phyloP scores from a whole-genome alignment of 225 moss, liverwort and hornwort species.

The Straminergon stramineum region DNA sequence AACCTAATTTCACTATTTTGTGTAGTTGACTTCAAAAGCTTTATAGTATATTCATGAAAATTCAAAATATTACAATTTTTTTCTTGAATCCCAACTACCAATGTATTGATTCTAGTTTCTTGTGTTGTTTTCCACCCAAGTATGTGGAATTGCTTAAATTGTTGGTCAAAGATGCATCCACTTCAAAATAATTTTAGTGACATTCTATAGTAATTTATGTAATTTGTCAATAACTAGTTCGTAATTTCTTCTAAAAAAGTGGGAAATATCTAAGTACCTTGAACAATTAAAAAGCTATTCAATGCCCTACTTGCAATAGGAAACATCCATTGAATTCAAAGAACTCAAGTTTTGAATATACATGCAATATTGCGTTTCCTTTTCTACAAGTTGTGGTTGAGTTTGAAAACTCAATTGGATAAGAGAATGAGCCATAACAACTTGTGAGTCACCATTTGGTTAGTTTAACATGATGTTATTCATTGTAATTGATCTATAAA shows the following conservation, averaged over 20 bases:
- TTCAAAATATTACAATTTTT: background rate
- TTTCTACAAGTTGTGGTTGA: background rate
- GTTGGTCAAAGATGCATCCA: background rate
- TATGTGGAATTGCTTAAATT: background rate
- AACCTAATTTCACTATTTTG: too few species aligned
- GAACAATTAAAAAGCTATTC: background rate
- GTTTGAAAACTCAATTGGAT: background rate
- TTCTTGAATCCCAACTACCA: too few species aligned
- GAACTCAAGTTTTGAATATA: background rate
- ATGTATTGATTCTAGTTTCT: too few species aligned
- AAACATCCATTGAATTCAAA: background rate
- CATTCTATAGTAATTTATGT: background rate
- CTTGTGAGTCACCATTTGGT: background rate
- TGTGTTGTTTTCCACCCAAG: background rate
- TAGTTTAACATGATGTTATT: background rate
- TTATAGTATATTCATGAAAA: background rate
- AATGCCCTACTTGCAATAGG: background rate
- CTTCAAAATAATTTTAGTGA: accelerated
- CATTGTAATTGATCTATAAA: background rate
- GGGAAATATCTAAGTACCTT: background rate
- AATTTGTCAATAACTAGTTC: background rate
- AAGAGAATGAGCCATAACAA: background rate
- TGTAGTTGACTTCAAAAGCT: background rate
- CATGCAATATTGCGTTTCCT: background rate
- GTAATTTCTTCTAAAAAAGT: accelerated